phyloP scores from a whole-genome alignment of 2,329 filamentous ascomycete species.

The Pleoardoris graminearum region DNA sequence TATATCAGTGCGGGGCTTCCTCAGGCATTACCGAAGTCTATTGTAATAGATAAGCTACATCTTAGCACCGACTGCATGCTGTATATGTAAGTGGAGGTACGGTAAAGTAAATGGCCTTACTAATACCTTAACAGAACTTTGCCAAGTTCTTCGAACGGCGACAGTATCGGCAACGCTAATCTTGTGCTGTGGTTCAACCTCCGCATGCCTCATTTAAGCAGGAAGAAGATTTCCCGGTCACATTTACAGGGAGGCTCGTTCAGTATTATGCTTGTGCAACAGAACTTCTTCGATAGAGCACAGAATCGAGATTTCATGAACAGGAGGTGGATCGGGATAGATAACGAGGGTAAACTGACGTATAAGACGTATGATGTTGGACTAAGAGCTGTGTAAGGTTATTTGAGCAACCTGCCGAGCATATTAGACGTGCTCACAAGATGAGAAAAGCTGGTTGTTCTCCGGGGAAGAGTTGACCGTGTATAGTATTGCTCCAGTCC shows the following conservation, averaged over 20 bases:
- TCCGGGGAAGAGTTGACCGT: too few relatives aligned
- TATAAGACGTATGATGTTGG: conserved; percentile 23
- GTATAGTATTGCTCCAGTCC: too few relatives aligned
- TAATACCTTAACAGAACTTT: conserved; percentile 55
- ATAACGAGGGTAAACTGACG: conserved; percentile 17
- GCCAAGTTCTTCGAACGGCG: conserved; percentile 52
- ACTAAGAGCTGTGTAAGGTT: conserved; percentile 16
- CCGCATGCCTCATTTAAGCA: conserved; percentile 50
- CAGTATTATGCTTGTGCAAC: conserved; percentile 23
- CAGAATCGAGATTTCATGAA: conserved; percentile 27
- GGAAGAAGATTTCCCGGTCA: conserved; percentile 20
- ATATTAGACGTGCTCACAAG: conserved; percentile 7
- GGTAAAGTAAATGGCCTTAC: neutral
- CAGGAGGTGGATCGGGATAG: conserved; percentile 23
- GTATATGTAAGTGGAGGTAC: neutral
- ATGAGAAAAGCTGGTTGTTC: neutral
- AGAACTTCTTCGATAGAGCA: conserved; percentile 29
- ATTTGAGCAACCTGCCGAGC: conserved; percentile 20
- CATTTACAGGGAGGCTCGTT: conserved; percentile 27
- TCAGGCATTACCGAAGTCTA: neutral
- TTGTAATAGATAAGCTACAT: neutral
- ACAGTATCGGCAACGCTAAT: conserved; percentile 45
- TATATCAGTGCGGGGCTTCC: too few relatives aligned
- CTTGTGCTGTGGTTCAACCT: conserved; percentile 54
- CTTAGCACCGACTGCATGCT: neutral